These are phyloP conservation scores for Basidiobolus meristosporus DNA, from an alignment of 371 early-diverging fungal genomes.

Conservation along the genomic window DNA sequence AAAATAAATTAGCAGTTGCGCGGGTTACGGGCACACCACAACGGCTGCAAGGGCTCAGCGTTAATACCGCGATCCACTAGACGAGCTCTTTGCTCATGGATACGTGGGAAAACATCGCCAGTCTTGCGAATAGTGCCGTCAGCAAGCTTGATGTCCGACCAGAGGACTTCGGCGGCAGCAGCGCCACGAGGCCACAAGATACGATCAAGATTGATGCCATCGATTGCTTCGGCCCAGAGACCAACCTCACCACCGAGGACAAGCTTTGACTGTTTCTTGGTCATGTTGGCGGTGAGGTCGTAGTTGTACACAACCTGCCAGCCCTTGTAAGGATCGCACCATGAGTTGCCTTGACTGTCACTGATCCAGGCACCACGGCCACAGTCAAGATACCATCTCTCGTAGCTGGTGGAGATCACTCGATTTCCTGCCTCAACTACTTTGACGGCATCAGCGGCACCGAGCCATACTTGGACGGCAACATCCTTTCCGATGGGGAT, in stretches of 20 bases:
- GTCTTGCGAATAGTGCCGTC: slow-evolving; percentile 27
- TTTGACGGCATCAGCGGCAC: slow-evolving; percentile 18
- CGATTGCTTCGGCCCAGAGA: slow-evolving; percentile 57
- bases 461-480: slow-evolving; percentile 33
- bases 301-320: slow-evolving; percentile 63
- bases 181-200: slow-evolving; percentile 54
- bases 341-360: slow-evolving; percentile 44
- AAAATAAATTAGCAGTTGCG: no score
- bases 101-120: slow-evolving; percentile 37
- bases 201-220: slow-evolving; percentile 30
- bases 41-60: slow-evolving; percentile 45
- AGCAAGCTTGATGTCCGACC: slow-evolving; percentile 44
- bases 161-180: slow-evolving; percentile 49
- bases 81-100: slow-evolving; percentile 54
- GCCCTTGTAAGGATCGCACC: slow-evolving; percentile 65
- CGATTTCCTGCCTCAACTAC: slow-evolving; percentile 25
- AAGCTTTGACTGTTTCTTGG: no score
- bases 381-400: slow-evolving; percentile 52
- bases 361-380: slow-evolving; percentile 45
- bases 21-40: no score
- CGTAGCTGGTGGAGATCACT: slow-evolving; percentile 23
- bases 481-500: slow-evolving; percentile 16
- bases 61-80: slow-evolving; percentile 39
- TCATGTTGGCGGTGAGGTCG: slow-evolving; percentile 17
- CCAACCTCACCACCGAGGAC: slow-evolving; percentile 39